These are phyloP conservation scores for Antrodiella citrinella DNA, from an alignment of 768 basidiomycete species.

Conservation along the genomic window DNA sequence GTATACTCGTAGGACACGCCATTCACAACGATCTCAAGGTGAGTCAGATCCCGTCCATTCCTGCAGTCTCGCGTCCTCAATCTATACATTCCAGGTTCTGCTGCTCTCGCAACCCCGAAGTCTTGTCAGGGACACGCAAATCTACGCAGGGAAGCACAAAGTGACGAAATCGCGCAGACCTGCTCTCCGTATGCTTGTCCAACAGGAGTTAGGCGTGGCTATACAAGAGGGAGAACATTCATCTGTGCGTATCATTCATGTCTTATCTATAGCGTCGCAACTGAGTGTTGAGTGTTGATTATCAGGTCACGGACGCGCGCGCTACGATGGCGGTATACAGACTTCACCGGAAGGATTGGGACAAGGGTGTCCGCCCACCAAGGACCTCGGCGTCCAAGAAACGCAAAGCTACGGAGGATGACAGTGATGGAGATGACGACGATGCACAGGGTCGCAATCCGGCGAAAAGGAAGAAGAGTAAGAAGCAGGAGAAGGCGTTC, in stretches of 20 bases:
- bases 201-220: constrained; percentile 65
- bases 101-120: constrained; percentile 63
- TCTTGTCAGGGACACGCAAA: constrained; percentile 64
- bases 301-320: constrained; percentile 83
- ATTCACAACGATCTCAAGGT: constrained; percentile 88
- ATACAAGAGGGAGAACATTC: constrained; percentile 90
- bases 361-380: constrained; percentile 24
- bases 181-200: constrained; percentile 71
- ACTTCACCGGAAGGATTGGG: constrained; percentile 77
- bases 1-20: constrained; percentile 86
- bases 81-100: constrained; percentile 37
- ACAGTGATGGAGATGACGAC: not conserved
- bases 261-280: not conserved
- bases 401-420: constrained; percentile 8
- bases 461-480: not conserved
- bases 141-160: constrained; percentile 49
- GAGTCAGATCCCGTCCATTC: constrained; percentile 12
- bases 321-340: constrained; percentile 94
- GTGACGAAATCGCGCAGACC: constrained; percentile 56
- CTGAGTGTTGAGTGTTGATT: not conserved
- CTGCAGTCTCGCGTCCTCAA: not conserved
- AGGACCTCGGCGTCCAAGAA: constrained; percentile 5
- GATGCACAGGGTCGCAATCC: not conserved
- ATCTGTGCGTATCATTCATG: constrained; percentile 49
- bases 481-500: constrained; percentile 15